Percentiles rank a stretch among this genome's conserved stretches.
These are phyloP conservation scores for Cupressus sempervirens DNA, from an alignment of 75 land plant species.

Conservation along the genomic window DNA sequence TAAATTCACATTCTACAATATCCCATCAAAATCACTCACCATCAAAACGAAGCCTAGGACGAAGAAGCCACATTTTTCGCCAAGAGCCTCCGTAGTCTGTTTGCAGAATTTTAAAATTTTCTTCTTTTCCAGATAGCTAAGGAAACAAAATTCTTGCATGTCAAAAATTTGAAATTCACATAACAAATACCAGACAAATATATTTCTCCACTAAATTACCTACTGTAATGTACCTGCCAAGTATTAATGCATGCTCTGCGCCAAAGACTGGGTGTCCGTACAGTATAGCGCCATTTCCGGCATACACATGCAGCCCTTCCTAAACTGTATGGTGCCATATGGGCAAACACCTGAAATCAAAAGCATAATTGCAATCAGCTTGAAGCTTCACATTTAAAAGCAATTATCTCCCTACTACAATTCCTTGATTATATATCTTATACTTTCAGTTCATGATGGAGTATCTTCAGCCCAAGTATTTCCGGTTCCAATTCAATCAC, in stretches of 20 bases:
- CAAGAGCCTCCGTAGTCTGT: constrained; percentile 79
- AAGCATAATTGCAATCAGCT: neutral
- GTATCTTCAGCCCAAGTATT: too few species aligned
- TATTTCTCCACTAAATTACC: constrained; percentile 3
- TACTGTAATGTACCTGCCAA: constrained; percentile 71
- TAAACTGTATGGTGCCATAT: constrained; percentile 70
- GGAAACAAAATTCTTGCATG: constrained; percentile 11
- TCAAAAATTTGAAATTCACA: neutral
- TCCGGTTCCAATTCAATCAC: too few species aligned
- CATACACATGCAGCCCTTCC: constrained; percentile 96
- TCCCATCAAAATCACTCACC: constrained; percentile 35
- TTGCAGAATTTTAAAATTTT: constrained; percentile 60
- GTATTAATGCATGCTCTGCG: constrained; percentile 86
- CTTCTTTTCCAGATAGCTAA: constrained; percentile 63
- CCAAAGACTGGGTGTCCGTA: constrained; percentile 83
- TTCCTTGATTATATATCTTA: neutral
- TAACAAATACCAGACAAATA: neutral
- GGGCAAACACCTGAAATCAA: constrained; percentile 61
- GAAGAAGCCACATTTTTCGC: constrained; percentile 91
- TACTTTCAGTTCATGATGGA: neutral
- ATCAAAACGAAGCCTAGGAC: constrained; percentile 90
- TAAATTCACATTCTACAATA: neutral
- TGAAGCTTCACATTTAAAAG: neutral
- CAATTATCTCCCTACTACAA: neutral
- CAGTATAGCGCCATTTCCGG: constrained; percentile 90